Evolutionary conservation across 1,284 basidiomycete genomes (phyloP).

Genomic region (Pascua guehoae): DNA sequence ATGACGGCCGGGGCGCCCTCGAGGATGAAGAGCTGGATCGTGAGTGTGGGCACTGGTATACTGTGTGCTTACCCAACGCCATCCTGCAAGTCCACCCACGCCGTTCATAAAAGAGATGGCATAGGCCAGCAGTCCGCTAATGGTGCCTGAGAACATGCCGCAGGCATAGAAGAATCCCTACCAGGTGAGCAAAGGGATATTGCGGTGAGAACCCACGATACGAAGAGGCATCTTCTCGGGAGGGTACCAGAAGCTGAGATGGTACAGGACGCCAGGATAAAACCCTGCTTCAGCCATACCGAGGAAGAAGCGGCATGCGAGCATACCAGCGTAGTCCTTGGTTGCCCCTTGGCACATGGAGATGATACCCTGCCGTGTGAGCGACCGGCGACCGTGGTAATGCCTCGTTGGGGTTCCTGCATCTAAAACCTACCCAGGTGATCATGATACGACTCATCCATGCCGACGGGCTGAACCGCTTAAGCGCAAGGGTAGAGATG

Average conservation of each 20-base stretch:
- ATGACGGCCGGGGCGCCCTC: too few species aligned
- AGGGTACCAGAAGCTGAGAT: slow-evolving; percentile 33
- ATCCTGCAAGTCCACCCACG: slow-evolving; percentile 23
- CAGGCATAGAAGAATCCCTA: slow-evolving; percentile 29
- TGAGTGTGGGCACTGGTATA: too few species aligned
- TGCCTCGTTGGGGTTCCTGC: too few species aligned
- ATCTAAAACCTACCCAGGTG: slow-evolving; percentile 8
- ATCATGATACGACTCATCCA: slow-evolving; percentile 31
- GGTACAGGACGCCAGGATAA: slow-evolving; percentile 40
- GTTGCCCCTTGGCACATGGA: slow-evolving; percentile 13
- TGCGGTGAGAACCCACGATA: too few species aligned
- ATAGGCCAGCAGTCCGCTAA: slow-evolving; percentile 33
- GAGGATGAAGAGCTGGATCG: slow-evolving; percentile 54
- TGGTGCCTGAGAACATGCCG: slow-evolving; percentile 19
- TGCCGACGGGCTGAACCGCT: slow-evolving; percentile 27
- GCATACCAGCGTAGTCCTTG: slow-evolving; percentile 34
- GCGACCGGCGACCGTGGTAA: too few species aligned
- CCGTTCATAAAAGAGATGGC: slow-evolving; percentile 33
- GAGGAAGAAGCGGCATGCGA: slow-evolving; percentile 39
- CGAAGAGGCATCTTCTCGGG: slow-evolving; percentile 16
- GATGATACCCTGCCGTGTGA: slow-evolving; percentile 1
- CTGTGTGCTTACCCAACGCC: too few species aligned
- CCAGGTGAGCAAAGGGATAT: too few species aligned
- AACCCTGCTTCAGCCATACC: slow-evolving; percentile 35
- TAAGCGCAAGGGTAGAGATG: slow-evolving; percentile 11